Evolutionary conservation across 129 eudicot genomes (phyloP), one percentile per base, ranked within the genome.

Genomic region (Sambucus nigra): DNA sequence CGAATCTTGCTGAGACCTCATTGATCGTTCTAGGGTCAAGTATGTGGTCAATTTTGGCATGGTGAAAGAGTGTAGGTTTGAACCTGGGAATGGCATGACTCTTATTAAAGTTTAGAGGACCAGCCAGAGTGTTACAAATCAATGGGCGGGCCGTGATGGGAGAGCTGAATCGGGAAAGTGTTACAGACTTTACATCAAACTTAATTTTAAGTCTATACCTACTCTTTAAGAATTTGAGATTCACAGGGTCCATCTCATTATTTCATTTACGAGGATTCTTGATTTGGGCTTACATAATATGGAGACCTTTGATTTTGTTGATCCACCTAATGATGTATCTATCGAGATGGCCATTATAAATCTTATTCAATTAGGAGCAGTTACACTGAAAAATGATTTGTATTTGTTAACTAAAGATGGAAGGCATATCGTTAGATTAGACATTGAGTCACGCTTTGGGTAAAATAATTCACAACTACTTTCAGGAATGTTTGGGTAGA

Each of bases 121-220:
- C 22, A 85, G 98, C 76, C 87, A 86, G 78, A 82, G 98, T 53
- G 79, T 94, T 22, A 95, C 95, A 46, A 76, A 86, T 48, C 98
- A 85, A 57, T 79, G 98, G 16, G 89, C 94, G 27, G 98, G 98
- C 18, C 94, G 95, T 31, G 95, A 95, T 50, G 98, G 98, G 59
- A 72, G 98, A 73, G 86, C 98, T 0, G 94, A 85, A 21, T 86
- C 95, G 2, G 98, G 98, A 40, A 71, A 53, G 44, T 91, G 98
- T 69, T 91, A 76, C 45, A 69, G 98, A 59, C 81, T 91, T 5
- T 91, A 91, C 59, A 55, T 71, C 13, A 71, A 82, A 53, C 46
- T 23, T 12, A 89, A 85, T 59, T 82, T 73, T 51, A 55, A 19
- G 33, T 57, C 55, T 7, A 91, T 91, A 95, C 71, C 70, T 17